These are phyloP conservation scores for Phytophthora litchii DNA, from an alignment of 352 stramenopile genomes.

Conservation along the genomic window DNA sequence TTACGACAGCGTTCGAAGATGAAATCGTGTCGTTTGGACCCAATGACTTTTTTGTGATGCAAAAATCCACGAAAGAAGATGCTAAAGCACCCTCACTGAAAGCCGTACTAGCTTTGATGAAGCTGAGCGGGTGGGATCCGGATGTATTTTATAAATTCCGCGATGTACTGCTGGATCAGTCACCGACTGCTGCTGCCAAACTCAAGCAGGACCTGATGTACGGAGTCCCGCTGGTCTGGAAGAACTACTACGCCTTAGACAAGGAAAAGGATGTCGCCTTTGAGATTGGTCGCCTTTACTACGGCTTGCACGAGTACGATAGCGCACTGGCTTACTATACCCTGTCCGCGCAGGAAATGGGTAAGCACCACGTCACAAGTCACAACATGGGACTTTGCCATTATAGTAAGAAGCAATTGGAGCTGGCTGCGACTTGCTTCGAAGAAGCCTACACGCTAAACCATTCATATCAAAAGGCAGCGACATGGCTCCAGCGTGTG, in stretches of 20 bases:
- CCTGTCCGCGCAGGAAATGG: conserved; percentile 86
- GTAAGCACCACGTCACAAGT: conserved; percentile 95
- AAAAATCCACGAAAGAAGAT: conserved; percentile 90
- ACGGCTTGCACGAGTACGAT: conserved; percentile 92
- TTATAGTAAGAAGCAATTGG: conserved; percentile 88
- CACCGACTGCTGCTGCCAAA: conserved; percentile 59
- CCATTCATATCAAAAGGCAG: conserved; percentile 75
- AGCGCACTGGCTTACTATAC: conserved; percentile 91
- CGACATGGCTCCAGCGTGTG: conserved; percentile 84
- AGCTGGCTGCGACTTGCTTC: conserved; percentile 68
- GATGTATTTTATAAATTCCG: conserved; percentile 97
- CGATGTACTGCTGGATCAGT: conserved; percentile 90
- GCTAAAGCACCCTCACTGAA: conserved; percentile 82
- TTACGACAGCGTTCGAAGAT: conserved; percentile 83
- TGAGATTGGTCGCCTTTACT: conserved; percentile 92
- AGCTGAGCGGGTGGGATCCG: conserved; percentile 92
- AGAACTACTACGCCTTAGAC: conserved; percentile 94
- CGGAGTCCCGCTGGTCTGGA: conserved; percentile 88
- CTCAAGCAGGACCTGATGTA: conserved; percentile 84
- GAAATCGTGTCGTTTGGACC: conserved; percentile 91
- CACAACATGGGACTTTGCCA: conserved; percentile 97
- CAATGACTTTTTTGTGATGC: conserved; percentile 96
- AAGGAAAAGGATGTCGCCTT: conserved; percentile 94
- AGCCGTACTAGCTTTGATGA: conserved; percentile 89
- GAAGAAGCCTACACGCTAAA: conserved; percentile 75